Evolutionary conservation across 345 rosid genomes (phyloP).

Genomic region (Hypericum androsaemum): DNA sequence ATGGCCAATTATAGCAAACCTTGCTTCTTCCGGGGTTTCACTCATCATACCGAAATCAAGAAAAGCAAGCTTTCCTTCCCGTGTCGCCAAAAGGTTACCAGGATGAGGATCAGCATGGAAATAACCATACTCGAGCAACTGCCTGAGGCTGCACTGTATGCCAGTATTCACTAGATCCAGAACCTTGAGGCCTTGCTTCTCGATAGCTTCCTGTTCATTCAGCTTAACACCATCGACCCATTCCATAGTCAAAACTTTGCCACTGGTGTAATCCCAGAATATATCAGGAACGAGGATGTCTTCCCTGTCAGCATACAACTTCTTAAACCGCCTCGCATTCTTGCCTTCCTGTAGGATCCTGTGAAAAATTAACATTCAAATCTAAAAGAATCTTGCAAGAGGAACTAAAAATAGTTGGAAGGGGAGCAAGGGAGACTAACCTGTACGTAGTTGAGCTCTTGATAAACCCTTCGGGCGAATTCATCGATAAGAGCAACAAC

Average conservation of each 20-base stretch:
- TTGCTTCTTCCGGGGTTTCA: slow-evolving; percentile 97
- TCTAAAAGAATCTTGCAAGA: slow-evolving; percentile 18
- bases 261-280: slow-evolving; percentile 89
- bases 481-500: slow-evolving; percentile 81
- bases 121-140: slow-evolving; percentile 87
- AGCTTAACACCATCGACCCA: slow-evolving; percentile 94
- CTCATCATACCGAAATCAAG: slow-evolving; percentile 99
- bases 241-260: slow-evolving; percentile 89
- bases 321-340: slow-evolving; percentile 87
- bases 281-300: slow-evolving; percentile 96
- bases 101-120: slow-evolving; percentile 99
- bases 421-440: slow-evolving; percentile 22
- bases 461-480: slow-evolving; percentile 85
- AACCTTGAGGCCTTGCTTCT: slow-evolving; percentile 89
- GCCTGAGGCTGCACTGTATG: slow-evolving; percentile 91
- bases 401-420: slow-evolving; percentile 4
- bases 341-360: slow-evolving; percentile 87
- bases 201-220: slow-evolving; percentile 81
- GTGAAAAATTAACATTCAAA: slow-evolving; percentile 43
- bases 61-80: slow-evolving; percentile 96
- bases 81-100: slow-evolving; percentile 95
- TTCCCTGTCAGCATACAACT: slow-evolving; percentile 83
- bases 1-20: slow-evolving; percentile 83
- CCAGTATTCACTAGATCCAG: slow-evolving; percentile 89
- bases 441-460: slow-evolving; percentile 92